Percentiles rank a stretch among this genome's conserved stretches.
Conservation (phyloP, 2,329 filamentous ascomycete genomes). For the Fusarium beomiforme region DNA sequence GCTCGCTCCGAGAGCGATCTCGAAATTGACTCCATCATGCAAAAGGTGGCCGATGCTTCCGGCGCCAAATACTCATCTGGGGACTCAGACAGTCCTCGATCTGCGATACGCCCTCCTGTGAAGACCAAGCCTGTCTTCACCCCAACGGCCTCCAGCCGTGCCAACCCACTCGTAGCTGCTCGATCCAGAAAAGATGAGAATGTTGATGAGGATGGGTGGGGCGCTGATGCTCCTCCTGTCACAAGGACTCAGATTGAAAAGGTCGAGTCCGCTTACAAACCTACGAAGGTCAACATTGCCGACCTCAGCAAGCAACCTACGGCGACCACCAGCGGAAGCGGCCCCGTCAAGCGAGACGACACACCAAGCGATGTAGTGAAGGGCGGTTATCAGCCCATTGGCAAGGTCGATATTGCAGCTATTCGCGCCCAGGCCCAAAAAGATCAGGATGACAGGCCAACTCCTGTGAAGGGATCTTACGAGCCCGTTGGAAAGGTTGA, state of each 20-base stretch:
- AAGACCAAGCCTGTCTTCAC: constrained; percentile 94
- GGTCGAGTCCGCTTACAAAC: constrained; percentile 91
- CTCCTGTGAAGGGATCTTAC: constrained; percentile 90
- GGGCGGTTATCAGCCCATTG: constrained; percentile 91
- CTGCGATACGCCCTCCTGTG: constrained; percentile 71
- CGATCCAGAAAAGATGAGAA: constrained; percentile 68
- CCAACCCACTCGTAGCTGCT: constrained; percentile 73
- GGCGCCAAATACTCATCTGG: constrained; percentile 91
- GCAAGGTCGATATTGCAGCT: constrained; percentile 96
- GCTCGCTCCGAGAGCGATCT: constrained; percentile 92
- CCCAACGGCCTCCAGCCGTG: constrained; percentile 68
- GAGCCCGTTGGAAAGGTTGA: constrained; percentile 97
- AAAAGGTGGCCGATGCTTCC: constrained; percentile 94
- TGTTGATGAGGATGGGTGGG: constrained; percentile 91
- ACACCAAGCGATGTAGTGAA: constrained; percentile 72
- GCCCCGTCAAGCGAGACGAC: constrained; percentile 57
- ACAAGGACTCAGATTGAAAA: constrained; percentile 90
- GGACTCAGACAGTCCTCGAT: constrained; percentile 62
- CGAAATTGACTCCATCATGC: constrained; percentile 85
- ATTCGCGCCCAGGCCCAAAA: constrained; percentile 80
- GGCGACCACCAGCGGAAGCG: constrained; percentile 70
- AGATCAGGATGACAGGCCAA: constrained; percentile 80
- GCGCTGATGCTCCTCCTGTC: constrained; percentile 89
- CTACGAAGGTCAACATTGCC: constrained; percentile 93
- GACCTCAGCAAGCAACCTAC: constrained; percentile 80